Evolutionary conservation across 805 yeast species (phyloP), one percentile per base, ranked within the genome.

Genomic region (Saccharomyces kudriavzevii): DNA sequence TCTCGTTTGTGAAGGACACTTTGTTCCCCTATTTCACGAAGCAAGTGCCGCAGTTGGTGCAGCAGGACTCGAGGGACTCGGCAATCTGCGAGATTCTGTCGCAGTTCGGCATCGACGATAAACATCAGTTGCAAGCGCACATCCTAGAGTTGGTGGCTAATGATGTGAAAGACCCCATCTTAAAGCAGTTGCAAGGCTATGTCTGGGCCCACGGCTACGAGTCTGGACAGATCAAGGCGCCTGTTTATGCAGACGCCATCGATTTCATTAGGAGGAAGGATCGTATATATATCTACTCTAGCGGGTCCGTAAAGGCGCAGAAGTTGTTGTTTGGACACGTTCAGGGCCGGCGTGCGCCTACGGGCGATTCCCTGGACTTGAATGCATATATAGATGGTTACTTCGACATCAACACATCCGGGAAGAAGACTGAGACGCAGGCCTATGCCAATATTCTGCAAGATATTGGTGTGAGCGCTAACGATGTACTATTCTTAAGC

Each of bases 261-360:
- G 70, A 70, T 0, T 77, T 79, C 47, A 79, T 90, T 51, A 59
- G 73, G 49, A 52, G 61, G 2, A 78, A 83, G 80, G 54, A 61
- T 1, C 26, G 54, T 2, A 71, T 89, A 0, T 87, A 77, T 64
- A 89, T 91, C 20, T 91, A 91, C 70, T 89, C 97, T 0, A 87
- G 96, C 27, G 98, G 98, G 0, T 84, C 94, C 46, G 82, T 91
- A 25, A 79, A 83, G 55, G 97, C 97, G 0, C 98, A 91, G 62
- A 85, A 84, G 61, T 71, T 91, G 56, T 70, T 91, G 54, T 89
- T 91, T 64, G 77, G 76, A 0, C 79, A 87, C 65, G 91, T 87
- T 9, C 71, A 71, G 51, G 70, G 71, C 3, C 69, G 69, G 9
- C 67, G 68, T 5, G 67, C 62, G 8, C 26, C 54, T 4, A 52